Evolutionary conservation across 2,329 filamentous ascomycete genomes (phyloP), one percentile per base, ranked within the genome.

Genomic region (Parasarocladium wereldwijsianum): DNA sequence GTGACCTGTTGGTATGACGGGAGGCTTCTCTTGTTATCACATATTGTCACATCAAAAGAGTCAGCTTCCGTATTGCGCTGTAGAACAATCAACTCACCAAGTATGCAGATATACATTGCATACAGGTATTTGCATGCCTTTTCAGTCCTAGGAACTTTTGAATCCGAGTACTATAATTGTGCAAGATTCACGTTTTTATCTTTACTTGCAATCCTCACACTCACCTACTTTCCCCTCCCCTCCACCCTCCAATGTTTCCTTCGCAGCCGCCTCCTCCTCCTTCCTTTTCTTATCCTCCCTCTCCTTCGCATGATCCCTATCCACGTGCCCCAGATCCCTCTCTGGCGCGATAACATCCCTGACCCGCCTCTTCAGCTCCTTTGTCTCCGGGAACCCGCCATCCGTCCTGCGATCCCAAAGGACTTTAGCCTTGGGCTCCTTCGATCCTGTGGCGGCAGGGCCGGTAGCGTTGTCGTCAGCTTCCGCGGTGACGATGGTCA

Each of bases 301-400:
- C 11, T 19, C 18, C 22, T 35, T 37, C 11, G 21, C 35, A 27
- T 62, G 47, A 31, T 64, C 51, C 32, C 70, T 61, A 50, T 86
- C 80, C 15, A 84, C 76, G 55, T 96, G 87, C 0, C 87, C 87
- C 31, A 94, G 57, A 45, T 87, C 69, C 37, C 79, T 66, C 1
- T 59, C 62, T 0, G 86, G 87, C 44, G 90, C 76, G 41, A 94
- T 75, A 30, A 82, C 64, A 55, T 94, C 82, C 34, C 87, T 64
- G 5, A 94, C 72, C 11, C 76, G 66, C 35, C 84, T 74, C 58
- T 96, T 94, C 24, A 94, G 65, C 41, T 87, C 76, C 55, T 94
- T 93, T 3, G 82, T 85, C 57, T 94, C 85, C 36, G 87, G 90
- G 54, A 98, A 98, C 0, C 90, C 86, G 17, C 82, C 82, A 46